A percentile compares a stretch with the other conserved stretches of the same genome.
Conservation (phyloP, 73 alveolate species). For the Paramecium sexaurelia region DNA sequence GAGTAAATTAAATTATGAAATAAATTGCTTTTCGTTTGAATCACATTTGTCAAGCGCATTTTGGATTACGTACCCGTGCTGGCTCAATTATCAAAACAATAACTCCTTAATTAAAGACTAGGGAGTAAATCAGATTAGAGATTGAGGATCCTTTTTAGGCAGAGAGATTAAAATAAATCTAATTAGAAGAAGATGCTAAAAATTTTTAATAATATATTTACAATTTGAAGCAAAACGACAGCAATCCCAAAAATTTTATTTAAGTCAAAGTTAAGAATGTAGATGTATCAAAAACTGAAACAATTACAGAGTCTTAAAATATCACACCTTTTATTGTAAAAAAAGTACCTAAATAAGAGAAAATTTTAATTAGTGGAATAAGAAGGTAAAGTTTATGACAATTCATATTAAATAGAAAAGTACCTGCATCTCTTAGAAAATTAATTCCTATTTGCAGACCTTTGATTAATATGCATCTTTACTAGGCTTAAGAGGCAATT, state of each 20-base stretch:
- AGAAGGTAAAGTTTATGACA: constrained; percentile 15
- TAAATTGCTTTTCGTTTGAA: constrained; percentile 32
- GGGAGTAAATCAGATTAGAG: background rate
- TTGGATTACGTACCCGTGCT: constrained; percentile 29
- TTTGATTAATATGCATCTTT: background rate
- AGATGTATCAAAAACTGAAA: background rate
- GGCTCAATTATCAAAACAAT: background rate
- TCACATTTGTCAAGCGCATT: background rate
- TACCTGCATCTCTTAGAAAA: constrained; percentile 19
- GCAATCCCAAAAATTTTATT: background rate
- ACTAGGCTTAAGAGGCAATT: constrained; percentile 10
- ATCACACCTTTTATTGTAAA: background rate
- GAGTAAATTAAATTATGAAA: constrained; percentile 8
- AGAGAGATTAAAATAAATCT: background rate
- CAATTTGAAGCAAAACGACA: background rate
- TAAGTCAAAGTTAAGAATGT: background rate
- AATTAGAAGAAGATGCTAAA: background rate
- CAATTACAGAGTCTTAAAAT: background rate
- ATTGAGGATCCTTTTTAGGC: constrained; percentile 14
- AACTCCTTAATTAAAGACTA: background rate
- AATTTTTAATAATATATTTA: background rate
- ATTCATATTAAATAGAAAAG: background rate
- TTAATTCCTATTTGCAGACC: constrained; percentile 19
- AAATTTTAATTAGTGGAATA: constrained; percentile 1
- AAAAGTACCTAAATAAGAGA: background rate